Conservation (phyloP, 2,329 filamentous ascomycete genomes). For the Hysterium pulicare region DNA sequence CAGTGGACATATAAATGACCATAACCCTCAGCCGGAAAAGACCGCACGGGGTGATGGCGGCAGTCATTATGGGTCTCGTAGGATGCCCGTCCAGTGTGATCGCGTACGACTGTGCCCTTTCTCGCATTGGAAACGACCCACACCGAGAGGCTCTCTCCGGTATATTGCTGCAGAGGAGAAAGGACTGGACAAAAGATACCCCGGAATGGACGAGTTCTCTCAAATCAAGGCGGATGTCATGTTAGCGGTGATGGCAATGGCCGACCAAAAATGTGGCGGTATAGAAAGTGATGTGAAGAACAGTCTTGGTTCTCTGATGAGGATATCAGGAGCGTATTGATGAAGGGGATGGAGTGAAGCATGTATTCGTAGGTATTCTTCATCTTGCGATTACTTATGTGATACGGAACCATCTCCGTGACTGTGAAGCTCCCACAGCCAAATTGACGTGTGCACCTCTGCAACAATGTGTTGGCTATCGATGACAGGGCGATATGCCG, state of each 20-base stretch:
- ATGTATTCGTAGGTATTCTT: too few relatives aligned
- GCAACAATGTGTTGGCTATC: too few relatives aligned
- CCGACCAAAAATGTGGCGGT: slow-evolving; percentile 14
- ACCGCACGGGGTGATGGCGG: slow-evolving; percentile 19
- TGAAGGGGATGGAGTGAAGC: not conserved
- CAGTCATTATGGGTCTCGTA: slow-evolving; percentile 14
- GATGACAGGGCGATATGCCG: too few relatives aligned
- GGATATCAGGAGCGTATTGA: slow-evolving; percentile 12
- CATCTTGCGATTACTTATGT: too few relatives aligned
- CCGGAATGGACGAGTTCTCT: slow-evolving; percentile 13
- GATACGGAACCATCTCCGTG: too few relatives aligned
- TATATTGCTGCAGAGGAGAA: slow-evolving; percentile 15
- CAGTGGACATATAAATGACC: too few relatives aligned
- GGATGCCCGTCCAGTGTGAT: slow-evolving; percentile 10
- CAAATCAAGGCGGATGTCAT: slow-evolving; percentile 13
- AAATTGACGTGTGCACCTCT: too few relatives aligned
- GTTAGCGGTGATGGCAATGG: slow-evolving; percentile 11
- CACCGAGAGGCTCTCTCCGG: slow-evolving; percentile 10
- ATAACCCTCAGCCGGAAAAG: slow-evolving; percentile 21
- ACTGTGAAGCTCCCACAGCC: too few relatives aligned
- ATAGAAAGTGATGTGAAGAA: slow-evolving; percentile 12
- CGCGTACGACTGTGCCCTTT: slow-evolving; percentile 15
- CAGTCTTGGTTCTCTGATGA: slow-evolving; percentile 13
- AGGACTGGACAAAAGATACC: slow-evolving; percentile 13
- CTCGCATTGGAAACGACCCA: slow-evolving; percentile 16